phyloP scores from a whole-genome alignment of 768 basidiomycete genomes.

The Pleurotus djamor region DNA sequence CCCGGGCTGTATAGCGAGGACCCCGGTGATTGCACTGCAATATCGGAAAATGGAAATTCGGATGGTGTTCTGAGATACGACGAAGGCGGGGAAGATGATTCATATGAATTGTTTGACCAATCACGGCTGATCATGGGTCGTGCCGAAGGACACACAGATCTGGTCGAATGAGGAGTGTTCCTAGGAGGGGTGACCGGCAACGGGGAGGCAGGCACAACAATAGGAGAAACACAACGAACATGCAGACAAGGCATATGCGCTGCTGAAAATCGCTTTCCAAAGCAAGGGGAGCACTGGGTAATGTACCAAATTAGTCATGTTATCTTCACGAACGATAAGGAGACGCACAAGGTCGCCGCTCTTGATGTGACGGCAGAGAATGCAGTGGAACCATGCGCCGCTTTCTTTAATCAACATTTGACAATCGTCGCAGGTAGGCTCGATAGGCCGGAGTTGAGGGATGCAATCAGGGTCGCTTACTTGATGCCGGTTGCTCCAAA shows the following conservation, averaged over 20 bases:
- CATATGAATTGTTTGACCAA: neutral
- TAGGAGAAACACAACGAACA: neutral
- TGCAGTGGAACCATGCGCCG: neutral
- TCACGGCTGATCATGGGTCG: neutral
- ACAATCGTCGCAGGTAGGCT: neutral
- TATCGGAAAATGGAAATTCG: too few species aligned
- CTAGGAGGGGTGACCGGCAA: too few species aligned
- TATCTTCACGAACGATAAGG: neutral
- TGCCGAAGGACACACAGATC: too few species aligned
- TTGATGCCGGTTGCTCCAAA: neutral
- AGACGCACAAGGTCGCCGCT: neutral
- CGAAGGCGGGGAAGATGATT: neutral
- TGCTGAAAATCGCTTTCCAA: neutral
- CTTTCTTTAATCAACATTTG: neutral
- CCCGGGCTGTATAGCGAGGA: too few species aligned
- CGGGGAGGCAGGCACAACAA: too few species aligned
- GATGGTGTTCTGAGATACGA: too few species aligned
- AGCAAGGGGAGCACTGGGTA: neutral
- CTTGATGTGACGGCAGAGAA: neutral
- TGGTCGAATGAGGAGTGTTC: neutral
- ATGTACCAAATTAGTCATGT: neutral
- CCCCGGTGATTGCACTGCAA: too few species aligned
- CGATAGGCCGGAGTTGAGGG: neutral
- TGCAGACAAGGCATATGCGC: neutral
- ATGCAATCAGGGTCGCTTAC: neutral